Base-by-base conservation (phyloP, 2,329 filamentous ascomycete genomes). In the Botrytis aclada region DNA sequence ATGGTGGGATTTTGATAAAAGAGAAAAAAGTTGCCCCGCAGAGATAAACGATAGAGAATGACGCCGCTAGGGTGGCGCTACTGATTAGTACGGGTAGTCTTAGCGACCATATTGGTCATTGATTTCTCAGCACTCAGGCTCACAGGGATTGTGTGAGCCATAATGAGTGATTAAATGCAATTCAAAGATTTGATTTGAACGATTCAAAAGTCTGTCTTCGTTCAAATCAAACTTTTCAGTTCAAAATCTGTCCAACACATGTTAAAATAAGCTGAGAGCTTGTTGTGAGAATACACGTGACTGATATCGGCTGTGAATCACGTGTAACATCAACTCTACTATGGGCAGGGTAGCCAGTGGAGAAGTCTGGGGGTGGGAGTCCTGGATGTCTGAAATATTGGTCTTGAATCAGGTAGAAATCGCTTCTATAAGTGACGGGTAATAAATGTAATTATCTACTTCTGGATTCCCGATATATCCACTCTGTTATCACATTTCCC, bases 1-100 rank as follows among this genome's bases (percentile, higher is more conserved):
- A 64, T 69, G 70, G 65, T 69, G 62, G 69, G 72, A 74, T 75
- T 74, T 74, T 74, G 77, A 79, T 77, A 76, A 77, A 61, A 61
- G 45, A 71, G 76, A 79, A 78, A 77, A 77, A 71, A 69, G 56
- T 70, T 69, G 74, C 77, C 78, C 78, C 76, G 75, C 77, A 69
- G 51, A 69, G 67, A 73, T 73, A 71, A 65, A 75, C 72, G 63
- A 72, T 74, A 63, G 39, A 69, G 45, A 51, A 61, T 70, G 69
- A 70, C 69, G 58, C 54, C 37, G 32, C 47, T 73, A 72, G 62
- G 63, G 69, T 73, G 45, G 45, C 32, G 18, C 67, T 18, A 60
- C 18, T 34, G 16, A 20, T 25, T 43, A 18, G 25, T 72, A 72
- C 70, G 58, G 70, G 14, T 72, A n/a, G 9, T 18, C n/a, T 67